phyloP scores from a whole-genome alignment of 2,329 filamentous ascomycete genomes.

The Elsinoe batatas region DNA sequence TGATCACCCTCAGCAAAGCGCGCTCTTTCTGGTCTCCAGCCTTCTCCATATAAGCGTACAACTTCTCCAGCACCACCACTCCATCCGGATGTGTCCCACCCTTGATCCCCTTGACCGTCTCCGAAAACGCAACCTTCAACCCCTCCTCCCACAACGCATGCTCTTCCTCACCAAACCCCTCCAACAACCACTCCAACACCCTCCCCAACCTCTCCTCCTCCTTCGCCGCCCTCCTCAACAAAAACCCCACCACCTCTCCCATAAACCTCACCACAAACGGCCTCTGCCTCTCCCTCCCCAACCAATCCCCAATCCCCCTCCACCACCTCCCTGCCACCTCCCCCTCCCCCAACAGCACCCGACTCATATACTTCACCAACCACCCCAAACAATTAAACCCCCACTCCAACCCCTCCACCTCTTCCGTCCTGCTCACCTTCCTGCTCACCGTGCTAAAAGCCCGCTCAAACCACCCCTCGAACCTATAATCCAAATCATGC shows the following conservation, averaged over 20 bases:
- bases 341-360: conserved; percentile 50
- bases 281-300: conserved; percentile 74
- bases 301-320: conserved; percentile 79
- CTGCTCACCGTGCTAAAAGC: conserved; percentile 66
- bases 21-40: conserved; percentile 17
- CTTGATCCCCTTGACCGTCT: conserved; percentile 60
- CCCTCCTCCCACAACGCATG: conserved; percentile 65
- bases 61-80: conserved; percentile 41
- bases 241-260: conserved; percentile 87
- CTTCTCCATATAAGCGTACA: conserved; percentile 22
- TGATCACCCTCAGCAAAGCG: conserved; percentile 39
- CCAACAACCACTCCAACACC: conserved; percentile 62
- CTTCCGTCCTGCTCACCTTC: conserved; percentile 62
- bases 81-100: conserved; percentile 49
- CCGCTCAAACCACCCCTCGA: conserved; percentile 77
- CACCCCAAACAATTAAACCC: conserved; percentile 90
- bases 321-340: conserved; percentile 54
- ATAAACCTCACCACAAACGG: conserved; percentile 84
- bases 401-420: conserved; percentile 88
- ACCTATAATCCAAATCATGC: conserved; percentile 78
- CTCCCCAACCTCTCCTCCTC: conserved; percentile 57
- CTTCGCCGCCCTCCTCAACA: conserved; percentile 80
- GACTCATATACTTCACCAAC: conserved; percentile 92
- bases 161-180: conserved; percentile 50
- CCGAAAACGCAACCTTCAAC: conserved; percentile 83